Percentiles rank a stretch among this genome's conserved stretches.
Evolutionary conservation across 108 stramenopile genomes (phyloP).

Genomic region (Nannochloropsis oceanica): DNA sequence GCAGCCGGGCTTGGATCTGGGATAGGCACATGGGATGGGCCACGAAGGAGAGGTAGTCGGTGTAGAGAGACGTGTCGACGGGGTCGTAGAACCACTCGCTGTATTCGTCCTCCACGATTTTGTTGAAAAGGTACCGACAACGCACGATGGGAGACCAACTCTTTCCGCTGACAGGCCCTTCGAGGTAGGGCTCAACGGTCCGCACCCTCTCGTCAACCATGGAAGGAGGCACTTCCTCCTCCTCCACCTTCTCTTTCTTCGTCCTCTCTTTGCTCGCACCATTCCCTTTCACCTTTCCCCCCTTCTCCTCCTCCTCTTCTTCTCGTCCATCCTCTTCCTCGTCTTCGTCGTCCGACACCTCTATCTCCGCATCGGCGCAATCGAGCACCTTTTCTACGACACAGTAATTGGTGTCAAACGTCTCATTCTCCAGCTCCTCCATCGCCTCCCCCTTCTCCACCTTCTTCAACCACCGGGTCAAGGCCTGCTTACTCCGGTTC

Average conservation of each 20-base stretch:
- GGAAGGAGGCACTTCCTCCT: not conserved
- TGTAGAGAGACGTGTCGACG: conserved; percentile 7
- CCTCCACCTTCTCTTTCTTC: not conserved
- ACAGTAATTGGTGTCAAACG: not conserved
- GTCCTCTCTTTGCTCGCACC: not conserved
- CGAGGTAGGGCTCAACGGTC: not conserved
- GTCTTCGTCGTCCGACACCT: not conserved
- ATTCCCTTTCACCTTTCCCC: not conserved
- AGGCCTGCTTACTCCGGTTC: not conserved
- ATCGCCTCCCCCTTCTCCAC: not conserved
- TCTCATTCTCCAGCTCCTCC: not conserved
- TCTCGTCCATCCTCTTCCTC: not conserved
- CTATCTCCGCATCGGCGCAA: not conserved
- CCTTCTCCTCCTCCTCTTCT: not conserved
- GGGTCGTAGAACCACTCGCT: conserved; percentile 11
- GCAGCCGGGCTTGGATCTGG: conserved; percentile 3
- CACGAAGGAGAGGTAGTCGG: conserved; percentile 11
- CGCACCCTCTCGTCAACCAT: not conserved
- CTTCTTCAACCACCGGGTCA: not conserved
- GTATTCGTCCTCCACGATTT: conserved; percentile 10
- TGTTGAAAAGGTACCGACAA: conserved; percentile 2
- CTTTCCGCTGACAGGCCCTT: not conserved
- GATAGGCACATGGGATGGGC: conserved; percentile 2
- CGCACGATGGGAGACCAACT: not conserved
- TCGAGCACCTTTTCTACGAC: not conserved